phyloP scores from a whole-genome alignment of 495 filamentous ascomycete species.

The Arthonia radiata region DNA sequence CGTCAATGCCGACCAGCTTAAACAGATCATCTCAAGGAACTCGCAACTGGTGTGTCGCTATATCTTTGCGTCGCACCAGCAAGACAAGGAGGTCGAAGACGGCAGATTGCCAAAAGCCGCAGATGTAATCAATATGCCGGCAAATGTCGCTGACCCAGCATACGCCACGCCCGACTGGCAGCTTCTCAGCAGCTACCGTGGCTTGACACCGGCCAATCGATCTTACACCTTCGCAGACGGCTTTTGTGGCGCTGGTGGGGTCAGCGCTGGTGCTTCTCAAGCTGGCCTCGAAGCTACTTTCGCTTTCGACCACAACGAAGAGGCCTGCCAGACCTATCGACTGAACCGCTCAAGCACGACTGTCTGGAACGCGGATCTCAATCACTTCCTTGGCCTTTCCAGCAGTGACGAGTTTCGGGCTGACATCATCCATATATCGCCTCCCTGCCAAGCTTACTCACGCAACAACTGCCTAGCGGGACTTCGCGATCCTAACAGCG shows the following conservation, averaged over 20 bases:
- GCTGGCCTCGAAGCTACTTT: slow-evolving; percentile 35
- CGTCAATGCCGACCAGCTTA: no score
- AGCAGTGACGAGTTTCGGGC: slow-evolving; percentile 16
- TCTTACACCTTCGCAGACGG: slow-evolving; percentile 48
- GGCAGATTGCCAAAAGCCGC: no score
- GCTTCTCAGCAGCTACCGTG: no score
- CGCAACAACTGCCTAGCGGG: slow-evolving; percentile 42
- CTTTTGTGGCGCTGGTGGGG: slow-evolving; percentile 58
- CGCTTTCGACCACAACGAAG: slow-evolving; percentile 32
- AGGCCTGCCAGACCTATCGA: slow-evolving; percentile 30
- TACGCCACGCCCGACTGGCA: no score
- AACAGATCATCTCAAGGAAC: no score
- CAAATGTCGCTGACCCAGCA: no score
- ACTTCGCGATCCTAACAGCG: no score
- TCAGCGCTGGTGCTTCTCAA: slow-evolving; percentile 37
- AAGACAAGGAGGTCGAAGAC: no score
- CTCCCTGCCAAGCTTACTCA: slow-evolving; percentile 67
- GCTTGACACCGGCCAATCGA: no score
- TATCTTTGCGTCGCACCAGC: no score
- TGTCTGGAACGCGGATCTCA: slow-evolving; percentile 19
- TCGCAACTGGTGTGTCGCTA: no score
- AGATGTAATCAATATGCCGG: no score
- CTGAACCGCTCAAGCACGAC: slow-evolving; percentile 29
- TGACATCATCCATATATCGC: slow-evolving; percentile 59
- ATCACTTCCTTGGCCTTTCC: slow-evolving; percentile 20